Percentiles rank a stretch among this genome's conserved stretches.
Evolutionary conservation across 345 rosid genomes (phyloP).

Genomic region (Firmiana major): DNA sequence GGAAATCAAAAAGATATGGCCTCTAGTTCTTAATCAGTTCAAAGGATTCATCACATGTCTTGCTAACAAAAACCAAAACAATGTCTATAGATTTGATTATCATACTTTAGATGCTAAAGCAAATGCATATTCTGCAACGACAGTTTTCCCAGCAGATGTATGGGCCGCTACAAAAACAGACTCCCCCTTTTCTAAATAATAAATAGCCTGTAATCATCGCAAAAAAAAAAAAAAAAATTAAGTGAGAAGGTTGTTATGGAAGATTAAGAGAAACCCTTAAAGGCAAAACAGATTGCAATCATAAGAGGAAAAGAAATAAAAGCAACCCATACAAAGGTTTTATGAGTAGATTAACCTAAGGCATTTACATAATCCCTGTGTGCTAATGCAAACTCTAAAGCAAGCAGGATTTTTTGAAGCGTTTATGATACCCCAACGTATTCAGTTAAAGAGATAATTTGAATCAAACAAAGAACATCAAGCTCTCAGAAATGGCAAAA

Average conservation of each 20-base stretch:
- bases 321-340: slow-evolving; percentile 1
- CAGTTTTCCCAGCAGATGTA: slow-evolving; percentile 98
- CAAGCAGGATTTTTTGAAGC: background rate
- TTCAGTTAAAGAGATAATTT: background rate
- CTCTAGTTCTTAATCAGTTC: background rate
- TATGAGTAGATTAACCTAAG: background rate
- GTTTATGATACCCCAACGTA: background rate
- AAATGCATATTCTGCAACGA: slow-evolving; percentile 97
- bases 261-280: background rate
- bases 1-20: slow-evolving; percentile 4
- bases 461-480: slow-evolving; percentile 1
- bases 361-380: background rate
- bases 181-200: slow-evolving; percentile 84
- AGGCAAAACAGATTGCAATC: slow-evolving; percentile 1
- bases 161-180: slow-evolving; percentile 98
- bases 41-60: slow-evolving; percentile 5
- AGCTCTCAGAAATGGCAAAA: background rate
- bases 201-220: slow-evolving; percentile 64
- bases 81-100: slow-evolving; percentile 4
- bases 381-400: background rate
- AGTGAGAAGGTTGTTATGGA: background rate
- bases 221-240: background rate
- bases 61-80: slow-evolving; percentile 4
- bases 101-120: slow-evolving; percentile 91
- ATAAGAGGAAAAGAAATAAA: background rate